phyloP scores from a whole-genome alignment of 139 green algal species.

The Dunaliella primolecta region DNA sequence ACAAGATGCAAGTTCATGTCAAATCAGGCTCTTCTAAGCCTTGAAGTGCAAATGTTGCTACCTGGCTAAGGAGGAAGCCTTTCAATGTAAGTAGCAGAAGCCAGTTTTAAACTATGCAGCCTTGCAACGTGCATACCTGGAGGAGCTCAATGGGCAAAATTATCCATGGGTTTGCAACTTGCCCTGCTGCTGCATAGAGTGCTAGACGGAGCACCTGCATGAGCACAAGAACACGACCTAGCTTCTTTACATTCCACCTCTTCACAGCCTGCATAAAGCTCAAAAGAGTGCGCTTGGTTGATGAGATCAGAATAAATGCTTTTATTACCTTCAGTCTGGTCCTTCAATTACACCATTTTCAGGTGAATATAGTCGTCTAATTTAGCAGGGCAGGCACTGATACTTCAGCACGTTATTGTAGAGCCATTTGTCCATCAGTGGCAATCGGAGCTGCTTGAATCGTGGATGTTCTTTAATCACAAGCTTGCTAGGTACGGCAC shows the following conservation, averaged over 20 bases:
- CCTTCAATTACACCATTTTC: not conserved
- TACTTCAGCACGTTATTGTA: too few relatives aligned
- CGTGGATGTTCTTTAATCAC: too few relatives aligned
- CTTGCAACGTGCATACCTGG: not conserved
- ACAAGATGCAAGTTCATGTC: not conserved
- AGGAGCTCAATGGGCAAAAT: constrained; percentile 2
- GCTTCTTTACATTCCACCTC: too few relatives aligned
- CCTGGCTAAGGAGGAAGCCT: not conserved
- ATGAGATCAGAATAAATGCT: not conserved
- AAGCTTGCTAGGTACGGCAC: too few relatives aligned
- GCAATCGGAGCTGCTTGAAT: too few relatives aligned
- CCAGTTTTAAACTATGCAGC: not conserved
- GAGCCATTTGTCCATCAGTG: too few relatives aligned
- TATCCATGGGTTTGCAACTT: not conserved
- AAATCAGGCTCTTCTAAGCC: not conserved
- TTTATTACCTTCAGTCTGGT: not conserved
- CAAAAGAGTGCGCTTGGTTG: not conserved
- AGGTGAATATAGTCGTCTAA: not conserved
- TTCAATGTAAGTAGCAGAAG: not conserved
- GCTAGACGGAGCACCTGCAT: not conserved
- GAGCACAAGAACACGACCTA: not conserved
- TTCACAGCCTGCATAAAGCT: too few relatives aligned
- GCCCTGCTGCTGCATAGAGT: constrained; percentile 2
- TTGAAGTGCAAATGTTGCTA: not conserved
- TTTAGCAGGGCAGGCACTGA: too few relatives aligned